Percentiles rank a stretch among this genome's conserved stretches.
phyloP scores from a whole-genome alignment of 805 yeast genomes.

The Starmera dryadoides region DNA sequence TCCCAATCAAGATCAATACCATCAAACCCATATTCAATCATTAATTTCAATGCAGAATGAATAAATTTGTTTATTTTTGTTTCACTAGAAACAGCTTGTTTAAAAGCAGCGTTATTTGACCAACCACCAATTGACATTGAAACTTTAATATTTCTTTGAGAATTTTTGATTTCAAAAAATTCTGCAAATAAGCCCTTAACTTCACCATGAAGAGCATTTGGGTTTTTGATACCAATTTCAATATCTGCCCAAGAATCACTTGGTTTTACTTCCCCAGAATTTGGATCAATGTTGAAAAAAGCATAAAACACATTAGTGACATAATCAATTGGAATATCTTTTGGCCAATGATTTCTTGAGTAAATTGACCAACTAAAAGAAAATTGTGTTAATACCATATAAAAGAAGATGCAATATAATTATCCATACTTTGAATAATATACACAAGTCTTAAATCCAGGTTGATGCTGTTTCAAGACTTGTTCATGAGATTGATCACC shows the following conservation, averaged over 20 bases:
- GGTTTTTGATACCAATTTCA: conserved; percentile 23
- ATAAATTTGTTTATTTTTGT: conserved; percentile 39
- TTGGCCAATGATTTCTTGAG: conserved; percentile 50
- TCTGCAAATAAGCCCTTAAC: conserved; percentile 41
- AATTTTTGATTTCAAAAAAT: conserved; percentile 37
- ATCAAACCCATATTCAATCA: conserved; percentile 62
- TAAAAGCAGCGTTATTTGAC: conserved; percentile 44
- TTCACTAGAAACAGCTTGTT: conserved; percentile 32
- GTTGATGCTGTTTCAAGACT: neutral
- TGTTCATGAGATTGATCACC: neutral
- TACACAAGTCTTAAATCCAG: conserved; percentile 23
- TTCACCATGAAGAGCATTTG: conserved; percentile 11
- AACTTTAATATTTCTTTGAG: conserved; percentile 38
- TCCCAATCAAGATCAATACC: conserved; percentile 97
- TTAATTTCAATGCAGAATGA: conserved; percentile 35
- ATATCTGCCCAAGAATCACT: conserved; percentile 66
- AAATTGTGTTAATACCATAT: too few species aligned
- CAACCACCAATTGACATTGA: conserved; percentile 84
- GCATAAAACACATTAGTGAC: conserved; percentile 75
- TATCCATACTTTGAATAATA: conserved; percentile 31
- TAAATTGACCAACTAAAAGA: conserved; percentile 62
- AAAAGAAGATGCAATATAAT: too few species aligned
- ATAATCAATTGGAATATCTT: conserved; percentile 47
- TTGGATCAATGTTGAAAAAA: conserved; percentile 52
- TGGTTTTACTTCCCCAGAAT: conserved; percentile 44